Conservation (phyloP, 805 yeast species). For the Cyberlindnera sargentensis region DNA sequence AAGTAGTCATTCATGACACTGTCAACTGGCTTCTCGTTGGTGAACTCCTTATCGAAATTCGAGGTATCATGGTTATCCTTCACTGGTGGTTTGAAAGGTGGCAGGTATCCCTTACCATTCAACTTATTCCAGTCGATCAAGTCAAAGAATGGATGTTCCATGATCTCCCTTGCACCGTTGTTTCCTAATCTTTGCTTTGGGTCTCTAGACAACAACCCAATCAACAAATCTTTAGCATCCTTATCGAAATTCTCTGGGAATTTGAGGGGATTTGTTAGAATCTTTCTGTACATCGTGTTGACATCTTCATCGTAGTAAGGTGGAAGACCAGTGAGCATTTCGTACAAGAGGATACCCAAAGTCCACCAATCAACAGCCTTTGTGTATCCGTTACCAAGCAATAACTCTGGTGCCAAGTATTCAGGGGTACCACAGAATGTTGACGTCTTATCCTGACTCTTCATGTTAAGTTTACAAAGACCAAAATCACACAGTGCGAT, state of each 20-base stretch:
- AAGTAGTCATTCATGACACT: slow-evolving; percentile 90
- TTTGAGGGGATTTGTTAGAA: slow-evolving; percentile 77
- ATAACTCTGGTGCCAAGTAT: slow-evolving; percentile 90
- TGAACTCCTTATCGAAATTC: slow-evolving; percentile 88
- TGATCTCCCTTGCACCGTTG: slow-evolving; percentile 79
- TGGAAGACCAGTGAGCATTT: slow-evolving; percentile 95
- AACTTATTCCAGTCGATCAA: slow-evolving; percentile 88
- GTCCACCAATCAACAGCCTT: slow-evolving; percentile 99
- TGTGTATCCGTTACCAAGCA: slow-evolving; percentile 89
- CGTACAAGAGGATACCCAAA: slow-evolving; percentile 84
- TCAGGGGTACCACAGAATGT: slow-evolving; percentile 99
- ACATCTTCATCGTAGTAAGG: slow-evolving; percentile 96
- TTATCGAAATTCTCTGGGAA: slow-evolving; percentile 86
- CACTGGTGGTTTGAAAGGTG: slow-evolving; percentile 93
- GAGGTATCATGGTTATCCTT: slow-evolving; percentile 82
- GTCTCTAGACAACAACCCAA: slow-evolving; percentile 74
- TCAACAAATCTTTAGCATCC: slow-evolving; percentile 76
- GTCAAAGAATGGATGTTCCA: slow-evolving; percentile 75
- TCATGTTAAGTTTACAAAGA: slow-evolving; percentile 91
- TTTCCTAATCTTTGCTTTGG: slow-evolving; percentile 73
- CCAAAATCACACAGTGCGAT: slow-evolving; percentile 98
- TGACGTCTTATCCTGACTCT: slow-evolving; percentile 75
- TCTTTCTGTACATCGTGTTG: slow-evolving; percentile 89
- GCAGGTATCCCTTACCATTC: slow-evolving; percentile 79
- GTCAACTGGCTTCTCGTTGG: slow-evolving; percentile 89